phyloP scores from a whole-genome alignment of 2,329 filamentous ascomycete species.

The Chrysoporthe deuterocubensis region DNA sequence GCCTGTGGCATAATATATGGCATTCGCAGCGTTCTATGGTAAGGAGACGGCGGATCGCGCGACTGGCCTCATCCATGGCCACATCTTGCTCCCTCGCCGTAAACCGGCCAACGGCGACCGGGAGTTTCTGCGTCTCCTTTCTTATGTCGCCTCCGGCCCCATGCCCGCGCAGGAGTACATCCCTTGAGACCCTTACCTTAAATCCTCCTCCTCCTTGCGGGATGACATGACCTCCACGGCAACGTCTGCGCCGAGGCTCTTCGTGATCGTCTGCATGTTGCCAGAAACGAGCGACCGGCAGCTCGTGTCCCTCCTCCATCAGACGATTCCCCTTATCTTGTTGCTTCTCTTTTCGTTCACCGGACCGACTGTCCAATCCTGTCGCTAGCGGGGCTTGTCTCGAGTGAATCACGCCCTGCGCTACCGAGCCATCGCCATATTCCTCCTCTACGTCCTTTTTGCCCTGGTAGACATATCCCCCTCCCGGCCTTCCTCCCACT shows the following conservation, averaged over 20 bases:
- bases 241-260: conserved; percentile 3
- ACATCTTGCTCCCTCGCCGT: conserved; percentile 12
- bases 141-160: conserved; percentile 21
- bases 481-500: neutral
- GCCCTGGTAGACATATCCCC: neutral
- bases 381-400: neutral
- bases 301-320: neutral
- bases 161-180: conserved; percentile 13
- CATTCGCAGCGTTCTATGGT: conserved; percentile 6
- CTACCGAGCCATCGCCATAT: neutral
- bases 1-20: conserved; percentile 8
- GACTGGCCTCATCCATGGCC: conserved; percentile 19
- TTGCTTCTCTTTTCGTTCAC: neutral
- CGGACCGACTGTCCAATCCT: neutral
- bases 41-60: conserved; percentile 13
- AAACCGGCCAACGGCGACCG: conserved; percentile 27
- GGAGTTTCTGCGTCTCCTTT: conserved; percentile 3
- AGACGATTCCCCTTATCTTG: neutral
- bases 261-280: conserved; percentile 3
- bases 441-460: neutral
- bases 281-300: neutral
- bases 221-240: conserved; percentile 1
- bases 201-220: conserved; percentile 6
- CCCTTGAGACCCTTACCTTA: neutral
- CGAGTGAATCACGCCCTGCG: neutral